Percentiles rank a stretch among this genome's conserved stretches.
Evolutionary conservation across 1,284 basidiomycete genomes (phyloP).

Genomic region (Mycena citricolor): DNA sequence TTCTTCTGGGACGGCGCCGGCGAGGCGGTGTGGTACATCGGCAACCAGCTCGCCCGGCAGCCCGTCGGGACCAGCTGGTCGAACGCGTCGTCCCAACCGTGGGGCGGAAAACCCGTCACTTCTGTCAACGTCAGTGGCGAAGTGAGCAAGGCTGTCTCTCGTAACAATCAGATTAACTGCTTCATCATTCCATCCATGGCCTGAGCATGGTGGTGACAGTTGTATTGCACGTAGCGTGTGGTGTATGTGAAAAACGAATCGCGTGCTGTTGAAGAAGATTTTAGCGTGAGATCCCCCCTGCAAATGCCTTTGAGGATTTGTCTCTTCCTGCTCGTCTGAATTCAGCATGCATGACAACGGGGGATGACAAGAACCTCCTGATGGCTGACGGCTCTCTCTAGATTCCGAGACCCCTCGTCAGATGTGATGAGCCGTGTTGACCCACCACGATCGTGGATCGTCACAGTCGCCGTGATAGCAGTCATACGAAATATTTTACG

Average conservation of each 20-base stretch:
- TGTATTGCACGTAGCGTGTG: too few species aligned
- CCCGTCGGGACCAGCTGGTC: slow-evolving; percentile 13
- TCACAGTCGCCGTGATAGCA: too few species aligned
- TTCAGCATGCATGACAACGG: slow-evolving; percentile 2
- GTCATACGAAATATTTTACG: too few species aligned
- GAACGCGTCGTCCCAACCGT: slow-evolving; percentile 4
- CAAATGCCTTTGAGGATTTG: slow-evolving; percentile 53
- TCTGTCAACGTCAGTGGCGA: slow-evolving; percentile 1
- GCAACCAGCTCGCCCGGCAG: background rate
- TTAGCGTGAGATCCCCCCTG: too few species aligned
- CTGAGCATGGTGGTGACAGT: too few species aligned
- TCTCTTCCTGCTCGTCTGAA: slow-evolving; percentile 59
- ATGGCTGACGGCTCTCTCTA: slow-evolving; percentile 61
- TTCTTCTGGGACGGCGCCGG: slow-evolving; percentile 22
- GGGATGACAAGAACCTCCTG: slow-evolving; percentile 39
- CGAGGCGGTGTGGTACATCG: slow-evolving; percentile 9
- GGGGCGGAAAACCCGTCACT: background rate
- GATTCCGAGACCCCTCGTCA: slow-evolving; percentile 52
- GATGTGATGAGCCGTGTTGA: too few species aligned
- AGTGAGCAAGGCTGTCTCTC: background rate
- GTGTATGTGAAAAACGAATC: too few species aligned
- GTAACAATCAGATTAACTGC: slow-evolving; percentile 5
- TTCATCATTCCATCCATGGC: slow-evolving; percentile 1
- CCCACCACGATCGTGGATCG: too few species aligned
- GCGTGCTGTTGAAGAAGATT: too few species aligned